phyloP scores from a whole-genome alignment of 441 rosid species.

The Erodium chrysanthum region DNA sequence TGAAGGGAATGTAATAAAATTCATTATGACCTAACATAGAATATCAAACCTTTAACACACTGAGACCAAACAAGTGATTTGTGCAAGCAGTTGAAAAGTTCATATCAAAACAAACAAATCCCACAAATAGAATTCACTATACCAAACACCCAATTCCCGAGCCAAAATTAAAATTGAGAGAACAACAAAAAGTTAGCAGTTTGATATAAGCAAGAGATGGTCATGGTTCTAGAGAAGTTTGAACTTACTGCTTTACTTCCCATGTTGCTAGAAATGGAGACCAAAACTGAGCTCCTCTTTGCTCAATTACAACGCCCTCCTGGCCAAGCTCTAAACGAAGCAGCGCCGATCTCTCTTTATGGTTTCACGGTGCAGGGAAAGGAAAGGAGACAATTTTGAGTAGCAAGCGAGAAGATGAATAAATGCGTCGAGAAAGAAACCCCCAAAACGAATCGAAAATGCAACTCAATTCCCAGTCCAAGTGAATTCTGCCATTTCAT shows the following conservation, averaged over 20 bases:
- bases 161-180: not conserved
- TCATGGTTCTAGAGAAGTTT: not conserved
- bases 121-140: not conserved
- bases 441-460: not conserved
- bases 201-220: not conserved
- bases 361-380: not conserved
- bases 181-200: not conserved
- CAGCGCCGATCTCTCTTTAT: not conserved
- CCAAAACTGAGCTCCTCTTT: not conserved
- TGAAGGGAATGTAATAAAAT: not conserved
- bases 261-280: not conserved
- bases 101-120: not conserved
- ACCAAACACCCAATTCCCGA: conserved; percentile 1
- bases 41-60: not conserved
- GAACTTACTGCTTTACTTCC: not conserved
- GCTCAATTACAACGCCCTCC: not conserved
- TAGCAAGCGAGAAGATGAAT: not conserved
- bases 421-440: not conserved
- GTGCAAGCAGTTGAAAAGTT: not conserved
- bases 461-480: conserved; percentile 4
- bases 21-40: not conserved
- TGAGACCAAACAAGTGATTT: not conserved
- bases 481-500: not conserved
- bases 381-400: not conserved
- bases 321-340: not conserved